Conservation (phyloP, 106 monocot genomes). For the Posidonia australis region DNA sequence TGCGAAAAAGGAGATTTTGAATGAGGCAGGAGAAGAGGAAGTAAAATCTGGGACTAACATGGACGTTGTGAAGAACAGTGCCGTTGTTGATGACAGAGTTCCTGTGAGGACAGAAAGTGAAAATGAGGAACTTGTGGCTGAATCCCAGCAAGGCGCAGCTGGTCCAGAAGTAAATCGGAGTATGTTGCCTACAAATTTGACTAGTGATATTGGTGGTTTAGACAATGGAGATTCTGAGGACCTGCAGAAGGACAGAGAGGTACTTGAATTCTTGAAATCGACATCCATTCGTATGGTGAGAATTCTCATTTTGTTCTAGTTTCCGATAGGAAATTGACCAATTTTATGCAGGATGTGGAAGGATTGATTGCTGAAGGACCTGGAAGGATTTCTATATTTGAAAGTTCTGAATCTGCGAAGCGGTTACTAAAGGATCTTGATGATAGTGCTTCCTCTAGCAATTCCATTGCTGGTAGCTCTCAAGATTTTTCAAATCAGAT, state of each 20-base stretch:
- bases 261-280: not conserved
- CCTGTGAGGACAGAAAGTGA: no score
- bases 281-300: no score
- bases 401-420: slow-evolving; percentile 38
- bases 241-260: not conserved
- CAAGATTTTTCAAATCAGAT: slow-evolving; percentile 14
- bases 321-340: not conserved
- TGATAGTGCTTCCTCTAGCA: slow-evolving; percentile 21
- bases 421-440: slow-evolving; percentile 53
- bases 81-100: no score
- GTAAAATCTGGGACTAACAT: no score
- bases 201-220: not conserved
- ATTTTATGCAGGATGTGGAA: slow-evolving; percentile 5
- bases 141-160: no score
- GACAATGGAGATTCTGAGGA: not conserved
- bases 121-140: no score
- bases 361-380: slow-evolving; percentile 20
- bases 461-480: slow-evolving; percentile 20
- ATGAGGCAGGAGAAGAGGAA: no score
- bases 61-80: no score
- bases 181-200: no score
- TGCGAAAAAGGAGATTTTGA: no score
- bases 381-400: slow-evolving; percentile 46
- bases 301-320: not conserved
- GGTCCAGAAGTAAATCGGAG: no score